Evolutionary conservation across 192 early-diverging fungal species (phyloP).

Genomic region (Gigaspora rosea): DNA sequence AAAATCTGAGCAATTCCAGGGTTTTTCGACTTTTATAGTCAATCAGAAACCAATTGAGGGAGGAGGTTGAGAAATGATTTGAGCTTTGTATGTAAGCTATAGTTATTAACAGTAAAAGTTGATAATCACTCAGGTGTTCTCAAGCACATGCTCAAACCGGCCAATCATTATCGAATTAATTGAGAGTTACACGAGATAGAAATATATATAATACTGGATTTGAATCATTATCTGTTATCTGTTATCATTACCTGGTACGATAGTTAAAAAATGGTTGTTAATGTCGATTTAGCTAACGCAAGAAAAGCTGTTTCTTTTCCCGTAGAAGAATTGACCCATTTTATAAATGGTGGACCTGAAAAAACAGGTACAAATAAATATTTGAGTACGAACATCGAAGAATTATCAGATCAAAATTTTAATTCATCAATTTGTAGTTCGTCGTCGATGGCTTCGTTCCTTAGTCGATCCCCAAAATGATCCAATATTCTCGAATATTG

Average conservation of each 20-base stretch:
- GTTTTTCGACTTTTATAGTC: no score
- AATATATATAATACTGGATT: no score
- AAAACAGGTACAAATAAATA: not conserved
- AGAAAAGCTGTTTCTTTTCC: constrained; percentile 62
- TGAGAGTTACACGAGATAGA: no score
- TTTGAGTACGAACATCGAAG: not conserved
- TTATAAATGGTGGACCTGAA: constrained; percentile 67
- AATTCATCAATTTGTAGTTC: not conserved
- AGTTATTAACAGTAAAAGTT: no score
- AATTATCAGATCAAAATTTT: not conserved
- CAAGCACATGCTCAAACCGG: no score
- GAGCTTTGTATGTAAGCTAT: no score
- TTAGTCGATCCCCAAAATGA: constrained; percentile 35
- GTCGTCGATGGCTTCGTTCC: constrained; percentile 32
- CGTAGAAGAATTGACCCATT: constrained; percentile 68
- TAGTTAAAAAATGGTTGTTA: not conserved
- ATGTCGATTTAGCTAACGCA: not conserved
- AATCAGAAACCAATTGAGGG: no score
- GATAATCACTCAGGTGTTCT: no score
- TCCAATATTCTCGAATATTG: constrained; percentile 45
- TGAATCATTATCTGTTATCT: not conserved
- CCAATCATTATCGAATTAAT: no score
- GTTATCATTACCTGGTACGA: not conserved
- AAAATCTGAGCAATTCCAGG: no score
- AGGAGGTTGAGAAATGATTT: no score